These are phyloP conservation scores for Pilasporangium apinafurcum DNA, from an alignment of 352 stramenopile species.

Conservation along the genomic window DNA sequence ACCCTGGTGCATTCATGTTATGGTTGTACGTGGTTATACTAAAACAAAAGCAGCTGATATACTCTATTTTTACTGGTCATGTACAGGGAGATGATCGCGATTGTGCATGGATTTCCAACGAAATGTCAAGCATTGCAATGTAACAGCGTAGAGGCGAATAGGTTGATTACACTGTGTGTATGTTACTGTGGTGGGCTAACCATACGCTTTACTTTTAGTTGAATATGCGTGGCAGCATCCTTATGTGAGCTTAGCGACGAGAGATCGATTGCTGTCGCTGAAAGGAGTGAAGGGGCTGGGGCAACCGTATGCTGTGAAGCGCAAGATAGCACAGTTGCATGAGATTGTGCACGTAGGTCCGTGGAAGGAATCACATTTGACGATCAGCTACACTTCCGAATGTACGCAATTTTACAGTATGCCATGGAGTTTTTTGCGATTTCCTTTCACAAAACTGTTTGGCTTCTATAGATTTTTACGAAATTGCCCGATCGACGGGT, in stretches of 20 bases:
- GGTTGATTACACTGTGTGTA: neutral
- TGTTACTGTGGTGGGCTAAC: neutral
- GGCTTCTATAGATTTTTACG: constrained; percentile 22
- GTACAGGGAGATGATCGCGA: constrained; percentile 62
- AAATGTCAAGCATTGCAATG: constrained; percentile 75
- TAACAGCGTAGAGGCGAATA: constrained; percentile 31
- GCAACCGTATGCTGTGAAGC: constrained; percentile 46
- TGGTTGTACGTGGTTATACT: neutral
- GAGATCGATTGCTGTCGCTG: constrained; percentile 20
- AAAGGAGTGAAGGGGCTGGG: constrained; percentile 31
- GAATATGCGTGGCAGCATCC: constrained; percentile 81
- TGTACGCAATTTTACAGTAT: constrained; percentile 6
- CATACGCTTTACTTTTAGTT: constrained; percentile 19
- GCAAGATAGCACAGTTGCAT: constrained; percentile 66
- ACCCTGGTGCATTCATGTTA: constrained; percentile 31
- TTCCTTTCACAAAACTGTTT: no score
- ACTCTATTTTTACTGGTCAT: neutral
- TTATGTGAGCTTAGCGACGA: constrained; percentile 43
- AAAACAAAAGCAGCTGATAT: neutral
- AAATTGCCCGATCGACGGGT: constrained; percentile 20
- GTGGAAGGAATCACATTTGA: constrained; percentile 39
- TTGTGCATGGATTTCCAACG: constrained; percentile 71
- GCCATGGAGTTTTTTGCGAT: neutral
- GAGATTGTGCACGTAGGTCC: constrained; percentile 53
- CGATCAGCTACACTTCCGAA: constrained; percentile 43